These are phyloP conservation scores for Sanghuangporus sanghuang DNA, from an alignment of 1,284 basidiomycete species.

Conservation along the genomic window DNA sequence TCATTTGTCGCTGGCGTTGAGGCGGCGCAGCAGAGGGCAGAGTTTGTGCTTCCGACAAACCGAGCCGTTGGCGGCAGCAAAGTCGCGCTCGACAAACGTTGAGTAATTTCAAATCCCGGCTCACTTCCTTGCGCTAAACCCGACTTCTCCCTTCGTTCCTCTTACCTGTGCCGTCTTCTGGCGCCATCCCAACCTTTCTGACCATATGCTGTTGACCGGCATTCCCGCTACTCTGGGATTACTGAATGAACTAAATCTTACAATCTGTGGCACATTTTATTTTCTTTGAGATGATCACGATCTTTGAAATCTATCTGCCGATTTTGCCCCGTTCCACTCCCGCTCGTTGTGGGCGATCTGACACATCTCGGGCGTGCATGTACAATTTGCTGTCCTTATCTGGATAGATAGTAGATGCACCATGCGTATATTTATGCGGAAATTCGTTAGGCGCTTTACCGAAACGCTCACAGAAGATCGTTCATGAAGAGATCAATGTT, in stretches of 20 bases:
- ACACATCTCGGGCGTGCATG: neutral
- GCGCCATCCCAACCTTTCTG: neutral
- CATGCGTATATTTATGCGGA: slow-evolving; percentile 87
- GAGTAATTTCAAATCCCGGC: neutral
- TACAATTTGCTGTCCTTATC: slow-evolving; percentile 17
- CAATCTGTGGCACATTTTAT: neutral
- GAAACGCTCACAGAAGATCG: slow-evolving; percentile 64
- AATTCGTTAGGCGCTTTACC: slow-evolving; percentile 90
- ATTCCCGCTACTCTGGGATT: neutral
- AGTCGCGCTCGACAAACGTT: slow-evolving; percentile 5
- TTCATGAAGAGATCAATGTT: slow-evolving; percentile 83
- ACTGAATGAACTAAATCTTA: neutral
- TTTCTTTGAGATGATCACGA: neutral
- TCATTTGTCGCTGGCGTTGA: neutral
- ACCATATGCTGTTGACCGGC: neutral
- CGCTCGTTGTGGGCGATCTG: neutral
- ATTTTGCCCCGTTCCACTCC: neutral
- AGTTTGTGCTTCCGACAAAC: slow-evolving; percentile 14
- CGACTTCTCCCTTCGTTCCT: neutral
- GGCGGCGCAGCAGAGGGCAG: neutral
- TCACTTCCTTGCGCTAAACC: neutral
- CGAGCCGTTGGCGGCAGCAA: slow-evolving; percentile 6
- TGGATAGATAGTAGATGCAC: slow-evolving; percentile 37
- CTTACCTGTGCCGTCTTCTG: neutral
- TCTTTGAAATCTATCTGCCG: neutral